phyloP scores from a whole-genome alignment of 129 eudicot genomes.

The sunflower (Helianthus annuus) region HanXRQr2.0-SUNRISE NC_035447.2:18461677-18462176 shows the following conservation, averaged over 20 bases:
- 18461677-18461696: constrained; percentile 28
- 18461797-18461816: constrained; percentile 84
- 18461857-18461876: constrained; percentile 79
- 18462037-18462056: too few species aligned
- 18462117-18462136: too few species aligned
- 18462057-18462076: too few species aligned
- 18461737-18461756: constrained; percentile 36
- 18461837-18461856: constrained; percentile 75
- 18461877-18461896: constrained; percentile 72
- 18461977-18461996: too few species aligned
- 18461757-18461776: constrained; percentile 52
- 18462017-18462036: too few species aligned
- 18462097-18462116: too few species aligned
- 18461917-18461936: constrained; percentile 81
- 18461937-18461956: constrained; percentile 42
- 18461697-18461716: constrained; percentile 41
- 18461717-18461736: constrained; percentile 47
- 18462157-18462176: too few species aligned
- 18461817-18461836: constrained; percentile 93
- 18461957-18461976: constrained; percentile 3
- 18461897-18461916: constrained; percentile 88
- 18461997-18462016: too few species aligned
- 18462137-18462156: too few species aligned
- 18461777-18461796: constrained; percentile 72
- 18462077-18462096: too few species aligned